Percentiles rank a stretch among this genome's conserved stretches.
phyloP scores from a whole-genome alignment of 2,329 filamentous ascomycete species.

The Chaetoscypha palmicola region DNA sequence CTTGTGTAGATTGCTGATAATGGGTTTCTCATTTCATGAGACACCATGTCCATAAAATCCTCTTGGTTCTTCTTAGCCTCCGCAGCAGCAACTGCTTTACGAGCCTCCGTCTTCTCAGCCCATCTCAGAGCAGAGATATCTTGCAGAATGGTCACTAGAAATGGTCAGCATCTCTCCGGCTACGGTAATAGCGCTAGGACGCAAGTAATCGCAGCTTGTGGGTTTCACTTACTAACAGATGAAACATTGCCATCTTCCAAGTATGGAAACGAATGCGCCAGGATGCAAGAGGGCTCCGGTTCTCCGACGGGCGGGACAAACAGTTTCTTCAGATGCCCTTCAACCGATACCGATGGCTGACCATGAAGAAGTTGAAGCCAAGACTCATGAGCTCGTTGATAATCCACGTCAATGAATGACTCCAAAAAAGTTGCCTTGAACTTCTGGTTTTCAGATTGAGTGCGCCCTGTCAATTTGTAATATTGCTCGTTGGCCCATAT shows the following conservation, averaged over 20 bases:
- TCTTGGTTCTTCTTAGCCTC: constrained; percentile 65
- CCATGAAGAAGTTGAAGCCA: constrained; percentile 21
- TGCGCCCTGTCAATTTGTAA: constrained; percentile 20
- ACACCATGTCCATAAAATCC: constrained; percentile 72
- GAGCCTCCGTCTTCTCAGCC: constrained; percentile 29
- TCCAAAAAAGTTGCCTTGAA: constrained; percentile 21
- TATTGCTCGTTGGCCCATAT: constrained; percentile 28
- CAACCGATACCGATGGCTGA: constrained; percentile 17
- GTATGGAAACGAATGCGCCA: constrained; percentile 19
- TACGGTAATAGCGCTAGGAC: not conserved
- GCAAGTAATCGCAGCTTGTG: not conserved
- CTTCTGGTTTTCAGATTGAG: constrained; percentile 13
- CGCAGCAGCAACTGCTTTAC: constrained; percentile 45
- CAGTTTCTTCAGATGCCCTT: constrained; percentile 23
- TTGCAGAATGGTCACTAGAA: constrained; percentile 21
- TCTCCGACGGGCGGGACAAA: constrained; percentile 24
- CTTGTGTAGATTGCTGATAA: constrained; percentile 68
- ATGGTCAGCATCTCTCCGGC: not conserved
- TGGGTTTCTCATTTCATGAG: constrained; percentile 68
- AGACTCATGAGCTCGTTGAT: constrained; percentile 9
- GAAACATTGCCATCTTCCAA: constrained; percentile 20
- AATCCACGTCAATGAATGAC: constrained; percentile 21
- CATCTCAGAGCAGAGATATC: constrained; percentile 28
- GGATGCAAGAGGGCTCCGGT: constrained; percentile 22
- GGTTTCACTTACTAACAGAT: constrained; percentile 18